phyloP scores from a whole-genome alignment of 73 alveolate species.

The Paramecium sexaurelia region DNA sequence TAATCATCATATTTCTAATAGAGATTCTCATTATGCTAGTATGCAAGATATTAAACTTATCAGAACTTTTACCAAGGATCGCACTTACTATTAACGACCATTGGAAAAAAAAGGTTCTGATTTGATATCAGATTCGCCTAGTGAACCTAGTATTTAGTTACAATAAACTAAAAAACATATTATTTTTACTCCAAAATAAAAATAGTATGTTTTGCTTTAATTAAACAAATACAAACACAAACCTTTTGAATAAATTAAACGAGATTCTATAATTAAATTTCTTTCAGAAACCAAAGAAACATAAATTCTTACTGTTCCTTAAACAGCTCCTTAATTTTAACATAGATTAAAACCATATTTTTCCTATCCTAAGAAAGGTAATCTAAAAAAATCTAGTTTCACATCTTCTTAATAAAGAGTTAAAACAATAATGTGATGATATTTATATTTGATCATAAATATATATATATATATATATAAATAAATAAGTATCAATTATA shows the following conservation, averaged over 20 bases:
- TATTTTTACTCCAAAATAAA: neutral
- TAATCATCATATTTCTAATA: neutral
- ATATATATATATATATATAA: neutral
- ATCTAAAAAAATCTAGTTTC: neutral
- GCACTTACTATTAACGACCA: constrained; percentile 15
- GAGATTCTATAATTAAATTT: neutral
- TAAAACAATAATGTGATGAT: neutral
- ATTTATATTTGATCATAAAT: neutral
- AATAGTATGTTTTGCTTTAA: neutral
- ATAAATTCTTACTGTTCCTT: neutral
- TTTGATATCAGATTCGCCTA: neutral
- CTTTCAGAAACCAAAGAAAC: constrained; percentile 18
- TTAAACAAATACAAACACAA: neutral
- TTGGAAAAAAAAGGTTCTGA: neutral
- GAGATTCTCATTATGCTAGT: neutral
- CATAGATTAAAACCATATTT: neutral
- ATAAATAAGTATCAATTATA: neutral
- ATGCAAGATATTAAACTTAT: neutral
- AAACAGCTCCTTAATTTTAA: neutral
- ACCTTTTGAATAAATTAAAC: neutral
- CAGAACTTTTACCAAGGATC: constrained; percentile 1
- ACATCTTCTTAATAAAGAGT: neutral
- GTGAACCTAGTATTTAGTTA: constrained; percentile 20
- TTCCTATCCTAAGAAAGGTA: neutral
- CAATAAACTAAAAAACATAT: neutral